These are phyloP conservation scores for Heteromeles arbutifolia DNA, from an alignment of 306 rosid species.

Conservation along the genomic window DNA sequence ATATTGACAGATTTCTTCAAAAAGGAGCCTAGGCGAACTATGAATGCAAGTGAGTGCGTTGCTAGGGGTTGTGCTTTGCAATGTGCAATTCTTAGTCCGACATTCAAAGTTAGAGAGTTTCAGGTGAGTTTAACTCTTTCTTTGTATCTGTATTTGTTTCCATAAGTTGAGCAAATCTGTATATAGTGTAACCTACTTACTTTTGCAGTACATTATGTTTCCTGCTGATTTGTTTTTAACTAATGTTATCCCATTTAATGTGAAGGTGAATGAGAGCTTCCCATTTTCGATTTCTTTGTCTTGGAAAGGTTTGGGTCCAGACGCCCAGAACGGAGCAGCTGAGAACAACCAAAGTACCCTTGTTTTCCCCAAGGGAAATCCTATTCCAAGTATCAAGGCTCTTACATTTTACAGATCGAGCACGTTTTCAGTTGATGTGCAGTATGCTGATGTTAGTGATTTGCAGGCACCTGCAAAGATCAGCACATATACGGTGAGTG, in stretches of 20 bases:
- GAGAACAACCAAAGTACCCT: constrained; percentile 49
- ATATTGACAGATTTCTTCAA: constrained; percentile 79
- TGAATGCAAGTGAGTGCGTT: constrained; percentile 97
- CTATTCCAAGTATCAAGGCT: constrained; percentile 67
- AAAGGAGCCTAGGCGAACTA: constrained; percentile 94
- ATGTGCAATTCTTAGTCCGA: constrained; percentile 95
- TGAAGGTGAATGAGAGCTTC: constrained; percentile 76
- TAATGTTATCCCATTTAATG: not conserved
- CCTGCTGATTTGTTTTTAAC: not conserved
- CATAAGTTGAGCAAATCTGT: not conserved
- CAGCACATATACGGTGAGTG: constrained; percentile 71
- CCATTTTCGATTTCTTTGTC: constrained; percentile 69
- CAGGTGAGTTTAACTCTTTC: constrained; percentile 44
- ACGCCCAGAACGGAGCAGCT: constrained; percentile 44
- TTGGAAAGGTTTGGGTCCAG: constrained; percentile 76
- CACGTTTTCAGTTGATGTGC: constrained; percentile 71
- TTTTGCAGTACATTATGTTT: not conserved
- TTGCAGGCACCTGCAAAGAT: constrained; percentile 60
- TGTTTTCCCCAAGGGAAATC: constrained; percentile 84
- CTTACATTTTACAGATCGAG: constrained; percentile 63
- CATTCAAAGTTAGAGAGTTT: constrained; percentile 87
- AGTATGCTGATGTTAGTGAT: constrained; percentile 52
- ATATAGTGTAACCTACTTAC: not conserved
- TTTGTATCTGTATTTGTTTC: not conserved
- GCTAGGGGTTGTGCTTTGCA: constrained; percentile 90